phyloP scores from a whole-genome alignment of 108 stramenopile species.

The Aurantiochytrium sp. region DNA sequence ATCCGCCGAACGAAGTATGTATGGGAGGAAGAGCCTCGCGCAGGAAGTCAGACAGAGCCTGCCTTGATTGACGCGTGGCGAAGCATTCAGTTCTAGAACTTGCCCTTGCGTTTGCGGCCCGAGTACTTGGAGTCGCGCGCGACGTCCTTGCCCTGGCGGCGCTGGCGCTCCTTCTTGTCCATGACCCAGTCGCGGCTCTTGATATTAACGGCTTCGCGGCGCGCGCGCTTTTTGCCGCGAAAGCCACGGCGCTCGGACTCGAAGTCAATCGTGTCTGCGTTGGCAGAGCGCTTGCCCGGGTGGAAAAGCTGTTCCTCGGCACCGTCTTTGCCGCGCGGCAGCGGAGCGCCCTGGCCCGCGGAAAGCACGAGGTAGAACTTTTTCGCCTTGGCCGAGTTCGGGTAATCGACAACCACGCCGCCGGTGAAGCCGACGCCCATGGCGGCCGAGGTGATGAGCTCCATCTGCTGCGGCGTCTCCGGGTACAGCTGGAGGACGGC shows the following conservation, averaged over 20 bases:
- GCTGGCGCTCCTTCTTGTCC: slow-evolving; percentile 89
- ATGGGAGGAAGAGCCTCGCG: too few species aligned
- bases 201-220: slow-evolving; percentile 43
- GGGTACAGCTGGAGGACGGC: slow-evolving; percentile 99
- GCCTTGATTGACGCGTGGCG: neutral
- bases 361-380: slow-evolving; percentile 95
- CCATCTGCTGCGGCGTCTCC: slow-evolving; percentile 86
- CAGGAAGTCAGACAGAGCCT: too few species aligned
- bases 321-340: slow-evolving; percentile 56
- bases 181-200: slow-evolving; percentile 96
- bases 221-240: slow-evolving; percentile 5
- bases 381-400: slow-evolving; percentile 97
- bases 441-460: slow-evolving; percentile 87
- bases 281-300: neutral
- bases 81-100: slow-evolving; percentile 63
- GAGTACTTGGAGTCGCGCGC: slow-evolving; percentile 92
- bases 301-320: slow-evolving; percentile 41
- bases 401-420: slow-evolving; percentile 98
- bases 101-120: slow-evolving; percentile 82
- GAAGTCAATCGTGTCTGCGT: neutral
- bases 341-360: slow-evolving; percentile 73
- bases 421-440: slow-evolving; percentile 87
- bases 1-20: too few species aligned
- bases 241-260: neutral
- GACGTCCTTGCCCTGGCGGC: slow-evolving; percentile 85